Percentiles rank a stretch among this genome's conserved stretches.
Evolutionary conservation across 805 yeast genomes (phyloP).

Genomic region (Saccharomyces jurei): DNA sequence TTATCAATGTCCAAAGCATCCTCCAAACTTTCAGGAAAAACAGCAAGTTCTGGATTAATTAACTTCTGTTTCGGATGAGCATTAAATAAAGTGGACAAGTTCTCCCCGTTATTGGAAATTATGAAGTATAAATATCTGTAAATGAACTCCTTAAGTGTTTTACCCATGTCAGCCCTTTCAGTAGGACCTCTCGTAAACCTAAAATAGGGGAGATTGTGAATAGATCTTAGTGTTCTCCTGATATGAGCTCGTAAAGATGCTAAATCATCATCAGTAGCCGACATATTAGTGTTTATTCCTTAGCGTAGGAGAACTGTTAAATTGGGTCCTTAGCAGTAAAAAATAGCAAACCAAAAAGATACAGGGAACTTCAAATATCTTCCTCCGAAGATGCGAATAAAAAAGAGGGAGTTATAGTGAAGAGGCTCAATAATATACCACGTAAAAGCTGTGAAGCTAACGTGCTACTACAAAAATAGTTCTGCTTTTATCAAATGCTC

Average conservation of each 20-base stretch:
- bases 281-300: background rate
- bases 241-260: conserved; percentile 8
- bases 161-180: conserved; percentile 25
- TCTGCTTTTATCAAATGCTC: background rate
- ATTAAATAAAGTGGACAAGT: conserved; percentile 28
- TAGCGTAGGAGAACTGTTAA: background rate
- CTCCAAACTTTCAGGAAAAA: conserved; percentile 15
- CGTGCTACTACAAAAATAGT: background rate
- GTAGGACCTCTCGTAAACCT: conserved; percentile 21
- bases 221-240: conserved; percentile 11
- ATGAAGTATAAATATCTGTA: conserved; percentile 29
- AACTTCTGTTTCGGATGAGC: conserved; percentile 5
- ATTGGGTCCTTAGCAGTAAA: background rate
- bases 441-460: background rate
- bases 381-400: background rate
- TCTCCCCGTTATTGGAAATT: conserved; percentile 34
- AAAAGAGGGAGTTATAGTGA: background rate
- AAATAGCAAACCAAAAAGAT: background rate
- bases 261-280: background rate
- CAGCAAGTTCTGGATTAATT: conserved; percentile 4
- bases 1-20: conserved; percentile 13
- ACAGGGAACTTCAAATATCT: conserved; percentile 1
- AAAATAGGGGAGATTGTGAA: conserved; percentile 17
- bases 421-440: background rate
- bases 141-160: conserved; percentile 15